phyloP scores from a whole-genome alignment of 352 stramenopile genomes.

The Phytophthora pluvialis region DNA sequence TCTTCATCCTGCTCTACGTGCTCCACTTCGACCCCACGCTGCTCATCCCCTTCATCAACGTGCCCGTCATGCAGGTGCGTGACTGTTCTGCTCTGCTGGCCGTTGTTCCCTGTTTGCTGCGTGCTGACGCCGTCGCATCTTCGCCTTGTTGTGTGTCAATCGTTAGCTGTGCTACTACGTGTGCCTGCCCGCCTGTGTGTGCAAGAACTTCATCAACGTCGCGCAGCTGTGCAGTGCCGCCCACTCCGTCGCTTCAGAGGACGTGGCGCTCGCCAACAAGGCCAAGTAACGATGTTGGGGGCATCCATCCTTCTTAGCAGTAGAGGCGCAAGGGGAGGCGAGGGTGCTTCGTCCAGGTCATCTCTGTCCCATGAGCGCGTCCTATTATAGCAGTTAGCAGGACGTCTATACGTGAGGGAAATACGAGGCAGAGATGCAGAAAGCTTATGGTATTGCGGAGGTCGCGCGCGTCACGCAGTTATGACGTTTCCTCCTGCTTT shows the following conservation, averaged over 20 bases:
- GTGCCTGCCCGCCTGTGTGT: conserved; percentile 89
- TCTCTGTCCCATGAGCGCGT: conserved; percentile 2
- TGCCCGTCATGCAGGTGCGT: conserved; percentile 67
- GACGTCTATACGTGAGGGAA: conserved; percentile 8
- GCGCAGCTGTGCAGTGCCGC: conserved; percentile 90
- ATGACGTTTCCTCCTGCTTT: conserved; percentile 13
- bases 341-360: conserved; percentile 4
- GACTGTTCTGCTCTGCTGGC: background rate
- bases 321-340: conserved; percentile 21
- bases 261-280: conserved; percentile 64
- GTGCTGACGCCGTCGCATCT: conserved; percentile 2
- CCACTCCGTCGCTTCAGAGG: conserved; percentile 75
- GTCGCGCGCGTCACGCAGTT: background rate
- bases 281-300: conserved; percentile 39
- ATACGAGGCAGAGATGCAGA: conserved; percentile 24
- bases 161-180: conserved; percentile 83
- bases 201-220: conserved; percentile 95
- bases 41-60: conserved; percentile 57
- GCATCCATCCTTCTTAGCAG: conserved; percentile 1
- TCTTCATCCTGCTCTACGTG: conserved; percentile 93
- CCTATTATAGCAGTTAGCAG: conserved; percentile 5
- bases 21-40: conserved; percentile 79
- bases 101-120: background rate
- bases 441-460: conserved; percentile 11
- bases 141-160: conserved; percentile 18